Base-by-base conservation (phyloP, 164 flowering plant species). In the grape (Vitis vinifera) region DNA sequence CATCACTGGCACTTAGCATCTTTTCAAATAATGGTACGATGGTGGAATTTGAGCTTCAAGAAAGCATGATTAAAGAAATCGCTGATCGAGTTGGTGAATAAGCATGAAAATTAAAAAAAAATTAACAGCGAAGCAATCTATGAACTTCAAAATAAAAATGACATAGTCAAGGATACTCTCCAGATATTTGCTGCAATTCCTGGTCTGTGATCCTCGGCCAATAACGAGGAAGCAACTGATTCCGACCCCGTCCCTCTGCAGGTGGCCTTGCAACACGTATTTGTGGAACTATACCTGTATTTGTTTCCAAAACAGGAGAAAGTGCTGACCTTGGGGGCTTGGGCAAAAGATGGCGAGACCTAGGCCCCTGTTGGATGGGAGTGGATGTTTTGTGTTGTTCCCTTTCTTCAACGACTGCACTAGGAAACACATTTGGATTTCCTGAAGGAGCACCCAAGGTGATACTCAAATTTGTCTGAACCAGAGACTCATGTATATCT, bases 1-100 rank as follows among this genome's bases (percentile, higher is more conserved):
- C 92, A 83, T 88, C 92, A 81, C 92, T 88, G 49, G 92, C 92
- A 82, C 92, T 88, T 55, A 88, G 72, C 64, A 85, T 82, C 81
- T 88, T 88, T 64, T 88, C 90, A 73, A 88, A 88, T 73, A 88
- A 69, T 13, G 92, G 91, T 10, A 85, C 82, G 51, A 87, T 79
- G 5, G 82, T 85, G 63, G 86, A 82, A 72, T 87, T 87, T 49
- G 91, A 82, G 59, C 91, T 87, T 64, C 9, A 66, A 61, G 14
- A 66, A 17, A 51, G 17, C 31, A 59, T 6, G 61, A 76, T 82
- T 62, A 84, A 84, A 79, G 77, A 74, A 66, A 44, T 15, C 4
- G 55, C 16, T 12, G 3, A 55, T 16, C 16, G 8, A 58, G 48
- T 16, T 10, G 52, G 69, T 30, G 2, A 48, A 10, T 23, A 4